Evolutionary conservation across 1,139 yeast species (phyloP).

Genomic region (Saccharomyces hybrid): DNA sequence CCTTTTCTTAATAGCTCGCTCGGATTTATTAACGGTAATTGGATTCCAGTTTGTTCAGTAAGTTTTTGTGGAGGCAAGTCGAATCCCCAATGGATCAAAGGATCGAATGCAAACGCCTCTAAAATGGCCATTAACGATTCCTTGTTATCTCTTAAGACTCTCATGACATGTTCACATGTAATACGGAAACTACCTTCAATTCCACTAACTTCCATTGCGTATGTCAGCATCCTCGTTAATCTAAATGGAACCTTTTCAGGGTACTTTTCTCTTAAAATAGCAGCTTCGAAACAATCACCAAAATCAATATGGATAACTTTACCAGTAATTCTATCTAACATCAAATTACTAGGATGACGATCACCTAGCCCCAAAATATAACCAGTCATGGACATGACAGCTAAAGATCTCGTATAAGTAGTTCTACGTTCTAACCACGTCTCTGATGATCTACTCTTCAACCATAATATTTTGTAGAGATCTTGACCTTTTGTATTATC

Average conservation of each 20-base stretch:
- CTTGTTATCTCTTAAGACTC: conserved; percentile 83
- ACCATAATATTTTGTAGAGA: conserved; percentile 89
- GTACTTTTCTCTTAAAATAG: conserved; percentile 88
- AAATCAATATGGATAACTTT: conserved; percentile 95
- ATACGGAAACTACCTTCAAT: conserved; percentile 96
- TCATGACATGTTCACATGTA: conserved; percentile 95
- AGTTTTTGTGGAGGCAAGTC: conserved; percentile 81
- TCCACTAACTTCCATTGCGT: conserved; percentile 99
- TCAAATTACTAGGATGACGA: conserved; percentile 93
- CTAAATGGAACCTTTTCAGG: conserved; percentile 99
- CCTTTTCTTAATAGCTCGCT: conserved; percentile 65
- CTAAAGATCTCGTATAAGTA: conserved; percentile 88
- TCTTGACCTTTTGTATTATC: conserved; percentile 97
- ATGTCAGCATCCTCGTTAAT: conserved; percentile 91
- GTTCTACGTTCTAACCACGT: conserved; percentile 98
- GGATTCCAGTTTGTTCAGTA: conserved; percentile 67
- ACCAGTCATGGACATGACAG: conserved; percentile 98
- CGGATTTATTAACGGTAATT: conserved; percentile 56
- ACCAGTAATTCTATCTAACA: conserved; percentile 92
- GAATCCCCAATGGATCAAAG: conserved; percentile 97
- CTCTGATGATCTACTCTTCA: conserved; percentile 90
- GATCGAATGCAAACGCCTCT: conserved; percentile 98
- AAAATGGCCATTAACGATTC: conserved; percentile 96
- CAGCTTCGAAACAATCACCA: conserved; percentile 99
- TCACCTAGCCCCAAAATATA: conserved; percentile 95